These are phyloP conservation scores for Aspergillus oerlinghausenensis DNA, from an alignment of 2,329 filamentous ascomycete genomes.

Conservation along the genomic window DNA sequence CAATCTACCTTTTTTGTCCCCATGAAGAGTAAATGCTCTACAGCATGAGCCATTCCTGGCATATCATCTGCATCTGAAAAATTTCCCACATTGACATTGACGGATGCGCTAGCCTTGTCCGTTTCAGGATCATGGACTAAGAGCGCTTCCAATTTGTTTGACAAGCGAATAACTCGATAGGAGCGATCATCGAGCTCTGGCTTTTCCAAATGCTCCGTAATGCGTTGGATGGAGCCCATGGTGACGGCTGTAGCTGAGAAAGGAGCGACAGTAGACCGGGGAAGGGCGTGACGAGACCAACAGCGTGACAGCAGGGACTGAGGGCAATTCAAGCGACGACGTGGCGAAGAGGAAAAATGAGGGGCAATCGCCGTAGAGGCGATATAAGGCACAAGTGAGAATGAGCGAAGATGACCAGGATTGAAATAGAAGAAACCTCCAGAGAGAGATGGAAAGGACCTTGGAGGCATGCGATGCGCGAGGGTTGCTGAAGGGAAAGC, in stretches of 20 bases:
- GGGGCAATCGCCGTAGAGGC: slow-evolving; percentile 12
- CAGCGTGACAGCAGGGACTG: slow-evolving; percentile 4
- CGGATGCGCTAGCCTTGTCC: slow-evolving; percentile 91
- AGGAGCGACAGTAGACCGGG: slow-evolving; percentile 14
- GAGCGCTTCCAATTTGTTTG: slow-evolving; percentile 84
- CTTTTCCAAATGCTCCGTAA: slow-evolving; percentile 73
- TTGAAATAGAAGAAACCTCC: slow-evolving; percentile 8
- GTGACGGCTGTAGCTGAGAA: slow-evolving; percentile 16
- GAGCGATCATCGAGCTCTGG: slow-evolving; percentile 78
- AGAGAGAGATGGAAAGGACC: slow-evolving; percentile 25
- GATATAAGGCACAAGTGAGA: slow-evolving; percentile 12
- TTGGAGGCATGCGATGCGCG: slow-evolving; percentile 31
- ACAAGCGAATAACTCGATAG: slow-evolving; percentile 80
- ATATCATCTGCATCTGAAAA: slow-evolving; percentile 89
- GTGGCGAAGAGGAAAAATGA: slow-evolving; percentile 15
- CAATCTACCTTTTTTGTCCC: slow-evolving; percentile 78
- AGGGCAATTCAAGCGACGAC: slow-evolving; percentile 9
- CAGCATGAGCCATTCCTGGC: slow-evolving; percentile 91
- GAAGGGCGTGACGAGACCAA: slow-evolving; percentile 14
- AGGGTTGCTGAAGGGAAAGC: slow-evolving; percentile 1
- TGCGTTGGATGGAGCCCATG: slow-evolving; percentile 37
- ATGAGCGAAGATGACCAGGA: slow-evolving; percentile 3
- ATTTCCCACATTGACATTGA: slow-evolving; percentile 94
- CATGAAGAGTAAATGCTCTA: slow-evolving; percentile 97
- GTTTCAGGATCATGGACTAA: slow-evolving; percentile 91